Evolutionary conservation across 495 filamentous ascomycete genomes (phyloP).

Genomic region (Penicillium psychrofluorescens): DNA sequence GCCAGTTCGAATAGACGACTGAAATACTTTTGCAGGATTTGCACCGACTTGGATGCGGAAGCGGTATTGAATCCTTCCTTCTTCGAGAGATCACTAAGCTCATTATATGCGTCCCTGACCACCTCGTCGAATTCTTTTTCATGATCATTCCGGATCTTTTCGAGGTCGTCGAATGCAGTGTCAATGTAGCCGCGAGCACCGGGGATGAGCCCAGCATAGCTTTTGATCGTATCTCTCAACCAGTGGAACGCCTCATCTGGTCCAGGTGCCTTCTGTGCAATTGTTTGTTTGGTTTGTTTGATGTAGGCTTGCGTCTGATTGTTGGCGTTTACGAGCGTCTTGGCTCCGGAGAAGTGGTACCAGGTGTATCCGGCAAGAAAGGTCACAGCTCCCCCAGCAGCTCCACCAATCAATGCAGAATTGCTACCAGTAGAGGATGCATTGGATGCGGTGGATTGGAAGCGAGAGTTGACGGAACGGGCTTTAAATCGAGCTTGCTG

Average conservation of each 20-base stretch:
- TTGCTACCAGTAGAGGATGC: conserved; percentile 15
- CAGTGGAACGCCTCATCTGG: conserved; percentile 50
- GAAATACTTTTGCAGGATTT: conserved; percentile 45
- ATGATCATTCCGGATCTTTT: conserved; percentile 50
- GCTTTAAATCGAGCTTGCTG: conserved; percentile 8
- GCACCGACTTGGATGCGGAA: conserved; percentile 42
- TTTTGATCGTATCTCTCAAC: conserved; percentile 49
- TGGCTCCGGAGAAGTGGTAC: conserved; percentile 55
- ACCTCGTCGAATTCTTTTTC: conserved; percentile 56
- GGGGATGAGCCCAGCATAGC: conserved; percentile 59
- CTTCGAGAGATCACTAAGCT: conserved; percentile 42
- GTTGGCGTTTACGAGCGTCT: conserved; percentile 41
- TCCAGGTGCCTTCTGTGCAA: conserved; percentile 48
- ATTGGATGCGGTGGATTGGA: conserved; percentile 34
- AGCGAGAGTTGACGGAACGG: conserved; percentile 20
- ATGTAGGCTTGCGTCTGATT: conserved; percentile 45
- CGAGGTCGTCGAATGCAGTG: conserved; percentile 54
- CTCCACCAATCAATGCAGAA: conserved; percentile 30
- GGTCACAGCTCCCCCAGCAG: conserved; percentile 44
- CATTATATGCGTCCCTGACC: conserved; percentile 49
- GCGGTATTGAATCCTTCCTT: conserved; percentile 43
- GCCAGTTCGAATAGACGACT: conserved; percentile 45
- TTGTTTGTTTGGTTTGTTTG: conserved; percentile 38
- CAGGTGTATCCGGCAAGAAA: conserved; percentile 41
- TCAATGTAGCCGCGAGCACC: conserved; percentile 57